Base-by-base conservation (phyloP, 2,329 filamentous ascomycete species). In the Alternaria angustiovoidea region DNA sequence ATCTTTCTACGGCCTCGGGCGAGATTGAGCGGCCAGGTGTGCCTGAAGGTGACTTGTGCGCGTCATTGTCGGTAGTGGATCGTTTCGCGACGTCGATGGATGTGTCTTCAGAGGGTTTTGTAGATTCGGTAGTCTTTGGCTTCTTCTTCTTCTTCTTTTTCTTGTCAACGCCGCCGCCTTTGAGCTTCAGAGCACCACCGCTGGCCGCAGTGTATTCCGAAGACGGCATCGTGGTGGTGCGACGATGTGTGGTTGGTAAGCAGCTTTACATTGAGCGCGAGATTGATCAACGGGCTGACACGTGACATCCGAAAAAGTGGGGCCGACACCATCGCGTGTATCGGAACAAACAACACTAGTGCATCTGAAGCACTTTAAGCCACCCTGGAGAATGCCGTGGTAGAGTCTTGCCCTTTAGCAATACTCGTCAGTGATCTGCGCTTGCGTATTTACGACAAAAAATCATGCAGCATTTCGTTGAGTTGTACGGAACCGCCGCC, bases 141-240 rank as follows among this genome's bases (percentile, higher is more conserved):
- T 24, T 24, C 68, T 83, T 24, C 68, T 83, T 83, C 69, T 85
- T 87, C 72, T 84, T 87, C 69, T 89, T 91, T 76, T 90, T 88
- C 76, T 90, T 88, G 66, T 87, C 82, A 72, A 76, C 71, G 47
- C 87, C 89, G 63, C 83, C 86, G 72, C 93, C 93, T 82, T 97
- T 97, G 61, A 97, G 86, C 76, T 92, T 94, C 34, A 97, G 86
- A 62, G 90, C 90, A 70, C 93, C 93, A 72, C 89, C 88, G 59
- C 88, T 85, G 62, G 86, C 85, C 57, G 87, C 81, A 48, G 85
- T 79, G 82, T 96, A 96, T 69, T 96, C 92, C 77, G 91, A 89
- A 56, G 87, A 85, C 24, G 89, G 86, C 91, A 93, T 93, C 39
- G 56, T 60, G 62, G 52, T 56, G 44, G 56, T 22, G 47, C 18